A percentile compares a stretch with the other conserved stretches of the same genome.
phyloP scores from a whole-genome alignment of 257 asterid genomes.

The Nicotiana sylvestris region DNA sequence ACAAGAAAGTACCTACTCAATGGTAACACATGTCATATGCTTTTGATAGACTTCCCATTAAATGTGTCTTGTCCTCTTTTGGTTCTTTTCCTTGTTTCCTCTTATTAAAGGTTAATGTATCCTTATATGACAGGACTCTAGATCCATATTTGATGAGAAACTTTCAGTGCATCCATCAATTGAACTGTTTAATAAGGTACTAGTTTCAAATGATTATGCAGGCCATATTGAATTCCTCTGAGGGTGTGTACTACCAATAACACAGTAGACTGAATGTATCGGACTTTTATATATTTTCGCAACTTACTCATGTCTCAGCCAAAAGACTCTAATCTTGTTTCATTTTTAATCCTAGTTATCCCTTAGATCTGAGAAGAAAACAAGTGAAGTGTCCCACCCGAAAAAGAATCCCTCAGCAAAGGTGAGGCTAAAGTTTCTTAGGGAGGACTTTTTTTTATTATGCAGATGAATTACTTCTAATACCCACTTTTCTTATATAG shows the following conservation, averaged over 20 bases:
- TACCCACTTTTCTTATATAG: conserved; percentile 20
- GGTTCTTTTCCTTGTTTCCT: neutral
- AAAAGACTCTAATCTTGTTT: neutral
- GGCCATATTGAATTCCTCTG: neutral
- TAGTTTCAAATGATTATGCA: neutral
- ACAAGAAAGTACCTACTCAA: conserved; percentile 12
- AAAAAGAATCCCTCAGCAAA: conserved; percentile 26
- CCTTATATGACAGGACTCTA: conserved; percentile 34
- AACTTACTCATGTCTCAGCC: neutral
- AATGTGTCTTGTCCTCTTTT: neutral
- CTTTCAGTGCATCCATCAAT: conserved; percentile 35
- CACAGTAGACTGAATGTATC: neutral
- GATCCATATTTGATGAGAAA: conserved; percentile 25
- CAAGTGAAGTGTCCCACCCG: conserved; percentile 20
- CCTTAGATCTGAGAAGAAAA: conserved; percentile 37
- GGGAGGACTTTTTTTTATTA: neutral
- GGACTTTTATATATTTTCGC: neutral
- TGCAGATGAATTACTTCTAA: neutral
- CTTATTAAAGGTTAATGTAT: neutral
- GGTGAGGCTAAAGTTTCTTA: conserved; percentile 34
- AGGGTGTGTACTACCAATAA: neutral
- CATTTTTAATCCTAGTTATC: conserved; percentile 46
- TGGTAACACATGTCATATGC: conserved; percentile 5
- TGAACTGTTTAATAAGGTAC: conserved; percentile 59
- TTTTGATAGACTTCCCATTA: neutral